Conservation (phyloP, 345 rosid species). For the Populus nigra region DNA sequence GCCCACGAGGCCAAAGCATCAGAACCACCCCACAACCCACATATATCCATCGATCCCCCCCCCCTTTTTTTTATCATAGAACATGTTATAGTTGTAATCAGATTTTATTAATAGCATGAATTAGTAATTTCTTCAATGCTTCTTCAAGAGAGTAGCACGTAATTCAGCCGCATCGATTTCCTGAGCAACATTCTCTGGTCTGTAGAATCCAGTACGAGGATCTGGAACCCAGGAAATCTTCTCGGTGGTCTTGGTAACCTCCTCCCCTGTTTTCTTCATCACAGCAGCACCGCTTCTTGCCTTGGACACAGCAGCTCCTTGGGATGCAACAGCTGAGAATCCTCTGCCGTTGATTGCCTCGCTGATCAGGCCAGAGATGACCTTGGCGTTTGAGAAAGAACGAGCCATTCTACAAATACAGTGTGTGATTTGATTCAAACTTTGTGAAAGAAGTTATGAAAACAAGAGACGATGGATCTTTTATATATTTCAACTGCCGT, state of each 20-base stretch:
- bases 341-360: slow-evolving; percentile 15
- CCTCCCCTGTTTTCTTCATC: slow-evolving; percentile 51
- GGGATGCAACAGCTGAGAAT: slow-evolving; percentile 12
- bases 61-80: not conserved
- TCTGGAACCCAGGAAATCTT: slow-evolving; percentile 77
- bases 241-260: slow-evolving; percentile 37
- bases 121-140: slow-evolving; percentile 10
- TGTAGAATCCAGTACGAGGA: slow-evolving; percentile 78
- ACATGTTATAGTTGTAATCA: not conserved
- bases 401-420: slow-evolving; percentile 13
- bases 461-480: not conserved
- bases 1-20: not conserved
- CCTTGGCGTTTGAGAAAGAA: slow-evolving; percentile 20
- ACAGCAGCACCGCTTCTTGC: slow-evolving; percentile 17
- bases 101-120: not conserved
- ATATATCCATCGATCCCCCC: not conserved
- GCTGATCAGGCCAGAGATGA: slow-evolving; percentile 9
- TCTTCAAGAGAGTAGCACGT: slow-evolving; percentile 61
- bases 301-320: slow-evolving; percentile 21
- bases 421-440: not conserved
- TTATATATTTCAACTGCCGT: not conserved
- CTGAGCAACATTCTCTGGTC: slow-evolving; percentile 61
- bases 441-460: not conserved
- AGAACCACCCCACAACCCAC: not conserved
- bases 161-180: slow-evolving; percentile 73